Percentiles rank a stretch among this genome's conserved stretches.
Evolutionary conservation across 2,329 filamentous ascomycete species (phyloP).

Genomic region (Colletotrichum siamense): DNA sequence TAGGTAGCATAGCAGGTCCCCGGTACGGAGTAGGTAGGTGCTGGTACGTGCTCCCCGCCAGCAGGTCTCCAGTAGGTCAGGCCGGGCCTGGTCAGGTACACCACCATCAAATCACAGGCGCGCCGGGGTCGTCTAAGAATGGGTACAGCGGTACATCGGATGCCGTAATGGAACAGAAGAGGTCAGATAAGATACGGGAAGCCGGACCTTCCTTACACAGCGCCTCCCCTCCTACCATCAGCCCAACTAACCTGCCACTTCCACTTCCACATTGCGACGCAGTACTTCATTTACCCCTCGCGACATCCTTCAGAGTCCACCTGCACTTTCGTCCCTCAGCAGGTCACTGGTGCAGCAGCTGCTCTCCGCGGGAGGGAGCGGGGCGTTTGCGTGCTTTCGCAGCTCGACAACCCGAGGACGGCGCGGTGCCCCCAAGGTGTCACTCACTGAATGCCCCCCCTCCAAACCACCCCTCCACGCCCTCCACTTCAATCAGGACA

Average conservation of each 20-base stretch:
- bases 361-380: not conserved
- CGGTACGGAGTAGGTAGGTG: not conserved
- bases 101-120: not conserved
- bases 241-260: not conserved
- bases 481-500: not conserved
- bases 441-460: not conserved
- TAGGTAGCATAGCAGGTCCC: not conserved
- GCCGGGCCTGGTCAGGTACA: not conserved
- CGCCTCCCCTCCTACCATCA: not conserved
- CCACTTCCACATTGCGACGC: not conserved
- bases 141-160: not conserved
- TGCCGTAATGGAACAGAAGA: not conserved
- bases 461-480: conserved; percentile 17
- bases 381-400: conserved; percentile 8
- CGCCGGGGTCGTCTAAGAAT: not conserved
- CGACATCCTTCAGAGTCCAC: not conserved
- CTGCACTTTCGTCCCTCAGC: not conserved
- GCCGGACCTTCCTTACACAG: conserved; percentile 8
- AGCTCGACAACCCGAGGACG: conserved; percentile 1
- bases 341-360: not conserved
- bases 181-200: conserved; percentile 3
- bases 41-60: conserved; percentile 15
- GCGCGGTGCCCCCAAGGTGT: not conserved
- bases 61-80: conserved; percentile 4
- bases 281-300: not conserved